Base-by-base conservation (phyloP, 352 stramenopile species). In the Globisporangium megalacanthum region DNA sequence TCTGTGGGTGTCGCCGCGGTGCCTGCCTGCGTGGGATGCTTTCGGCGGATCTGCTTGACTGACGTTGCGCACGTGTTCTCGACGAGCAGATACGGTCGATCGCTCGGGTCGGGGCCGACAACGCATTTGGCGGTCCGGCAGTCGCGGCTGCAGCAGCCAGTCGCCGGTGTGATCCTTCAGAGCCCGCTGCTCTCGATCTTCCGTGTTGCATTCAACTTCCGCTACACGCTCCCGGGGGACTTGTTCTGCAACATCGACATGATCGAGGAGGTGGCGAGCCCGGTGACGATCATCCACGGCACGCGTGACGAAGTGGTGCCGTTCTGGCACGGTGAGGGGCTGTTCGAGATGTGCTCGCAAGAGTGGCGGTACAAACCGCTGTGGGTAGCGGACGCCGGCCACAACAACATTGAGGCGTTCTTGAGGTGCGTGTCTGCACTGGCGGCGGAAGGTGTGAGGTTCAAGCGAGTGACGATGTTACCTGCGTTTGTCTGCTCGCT, bases 371-470 rank as follows among this genome's bases (percentile, higher is more conserved):
- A 85, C 56, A 98, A 98, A 65, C 97, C 97, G 6, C 96, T 99
- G 55, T 99, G 96, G 96, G 95, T 99, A 6, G 87, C 95, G 13
- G 94, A 97, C 56, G 96, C 94, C 3, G 96, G 97, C 0, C 97
- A 99, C 67, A 99, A 99, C 71, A 99, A 99, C 67, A 97, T 99
- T 49, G 97, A 99, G 84, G 88, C 91, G 5, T 89, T 98, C 61
- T 71, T 98, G 49, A 83, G 89, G 81, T 94, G 62, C 15, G 65
- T 61, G 25, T 29, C 25, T 29, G 35, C 35, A 39, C 35, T 39
- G 35, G 35, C 35, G 35, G 35, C 6, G 6, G 35, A 39, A 39
- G 35, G 35, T 8, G 35, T 13, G 10, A 13, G 35, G 35, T 13
- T 39, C 14, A 4, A 42, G 45, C 31, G 19, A 36, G 41, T 54